phyloP scores from a whole-genome alignment of 805 yeast genomes.

The Kockiozyma suomiensis region DNA sequence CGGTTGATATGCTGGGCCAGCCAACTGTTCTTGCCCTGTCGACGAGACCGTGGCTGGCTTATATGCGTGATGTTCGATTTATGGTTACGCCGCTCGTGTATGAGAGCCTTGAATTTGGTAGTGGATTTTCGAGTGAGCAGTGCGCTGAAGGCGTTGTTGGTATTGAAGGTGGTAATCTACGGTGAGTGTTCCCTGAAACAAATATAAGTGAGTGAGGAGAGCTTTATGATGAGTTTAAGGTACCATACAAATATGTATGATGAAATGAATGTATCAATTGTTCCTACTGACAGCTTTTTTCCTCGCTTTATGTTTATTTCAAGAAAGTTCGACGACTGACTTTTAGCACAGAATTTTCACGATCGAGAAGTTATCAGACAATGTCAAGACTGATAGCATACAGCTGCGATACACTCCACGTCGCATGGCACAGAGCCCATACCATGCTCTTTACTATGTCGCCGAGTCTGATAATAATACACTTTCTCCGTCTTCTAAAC shows the following conservation, averaged over 20 bases:
- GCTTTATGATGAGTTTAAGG: constrained; percentile 32
- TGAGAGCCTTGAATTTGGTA: constrained; percentile 47
- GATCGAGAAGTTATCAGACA: constrained; percentile 32
- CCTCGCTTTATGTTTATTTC: not conserved
- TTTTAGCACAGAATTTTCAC: constrained; percentile 31
- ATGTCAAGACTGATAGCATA: constrained; percentile 45
- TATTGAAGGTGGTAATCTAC: constrained; percentile 53
- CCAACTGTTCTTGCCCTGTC: constrained; percentile 54
- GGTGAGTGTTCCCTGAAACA: constrained; percentile 31
- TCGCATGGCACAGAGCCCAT: constrained; percentile 42
- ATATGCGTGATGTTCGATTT: constrained; percentile 43
- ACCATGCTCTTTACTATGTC: constrained; percentile 43
- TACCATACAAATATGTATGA: constrained; percentile 20
- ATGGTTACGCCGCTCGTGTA: constrained; percentile 53
- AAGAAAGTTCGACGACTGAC: constrained; percentile 1
- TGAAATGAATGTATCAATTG: constrained; percentile 24
- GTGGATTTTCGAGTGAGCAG: constrained; percentile 66
- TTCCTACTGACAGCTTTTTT: constrained; percentile 27
- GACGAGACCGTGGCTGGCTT: constrained; percentile 59
- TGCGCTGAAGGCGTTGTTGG: constrained; percentile 66
- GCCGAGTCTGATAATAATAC: constrained; percentile 52
- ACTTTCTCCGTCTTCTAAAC: constrained; percentile 29
- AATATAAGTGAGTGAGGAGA: constrained; percentile 37
- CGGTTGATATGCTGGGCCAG: constrained; percentile 42
- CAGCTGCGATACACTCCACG: constrained; percentile 57